Evolutionary conservation across 2,329 filamentous ascomycete genomes (phyloP).

Genomic region (Sarocladium kiliense): DNA sequence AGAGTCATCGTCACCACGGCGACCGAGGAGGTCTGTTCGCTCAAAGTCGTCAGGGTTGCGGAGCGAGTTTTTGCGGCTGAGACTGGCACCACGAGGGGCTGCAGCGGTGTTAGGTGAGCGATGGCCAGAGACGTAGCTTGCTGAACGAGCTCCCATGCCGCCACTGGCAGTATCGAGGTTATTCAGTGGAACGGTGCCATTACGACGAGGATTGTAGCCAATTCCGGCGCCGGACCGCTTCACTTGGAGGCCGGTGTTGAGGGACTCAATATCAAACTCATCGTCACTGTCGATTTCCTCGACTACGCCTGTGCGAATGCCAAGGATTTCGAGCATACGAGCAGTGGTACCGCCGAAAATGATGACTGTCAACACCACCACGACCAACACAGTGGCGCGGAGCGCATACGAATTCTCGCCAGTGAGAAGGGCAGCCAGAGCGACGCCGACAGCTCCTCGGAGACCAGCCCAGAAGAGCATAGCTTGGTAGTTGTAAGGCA

Average conservation of each 20-base stretch:
- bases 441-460: constrained; percentile 91
- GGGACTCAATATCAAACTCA: constrained; percentile 91
- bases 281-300: constrained; percentile 98
- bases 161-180: constrained; percentile 35
- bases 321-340: constrained; percentile 93
- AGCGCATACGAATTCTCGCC: constrained; percentile 79
- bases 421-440: constrained; percentile 80
- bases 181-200: constrained; percentile 55
- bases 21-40: constrained; percentile 50
- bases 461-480: constrained; percentile 99
- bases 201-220: constrained; percentile 67
- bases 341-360: constrained; percentile 98
- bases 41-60: constrained; percentile 43
- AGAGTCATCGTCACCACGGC: constrained; percentile 43
- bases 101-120: constrained; percentile 37
- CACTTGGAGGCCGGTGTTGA: constrained; percentile 67
- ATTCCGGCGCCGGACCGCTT: constrained; percentile 74
- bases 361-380: constrained; percentile 95
- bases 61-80: constrained; percentile 48
- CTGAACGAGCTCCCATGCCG: constrained; percentile 21
- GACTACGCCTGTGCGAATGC: constrained; percentile 93
- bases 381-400: constrained; percentile 91
- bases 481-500: constrained; percentile 94
- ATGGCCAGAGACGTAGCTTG: constrained; percentile 49
- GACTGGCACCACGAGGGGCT: constrained; percentile 34